A percentile compares a stretch with the other conserved stretches of the same genome.
Evolutionary conservation across 2,329 filamentous ascomycete genomes (phyloP).

Genomic region (Colletotrichum tropicale): DNA sequence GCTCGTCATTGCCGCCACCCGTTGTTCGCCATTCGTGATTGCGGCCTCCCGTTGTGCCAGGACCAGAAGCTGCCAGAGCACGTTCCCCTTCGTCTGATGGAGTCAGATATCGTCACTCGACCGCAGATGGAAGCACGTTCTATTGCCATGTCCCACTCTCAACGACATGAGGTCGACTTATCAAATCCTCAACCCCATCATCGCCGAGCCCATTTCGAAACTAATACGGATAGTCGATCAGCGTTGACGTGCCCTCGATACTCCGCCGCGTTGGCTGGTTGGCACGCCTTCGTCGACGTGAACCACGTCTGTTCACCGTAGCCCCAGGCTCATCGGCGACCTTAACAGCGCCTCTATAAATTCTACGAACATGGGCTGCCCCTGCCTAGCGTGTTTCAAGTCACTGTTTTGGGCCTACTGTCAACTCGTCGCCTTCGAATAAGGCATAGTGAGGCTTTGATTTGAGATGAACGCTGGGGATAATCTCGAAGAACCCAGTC

Average conservation of each 20-base stretch:
- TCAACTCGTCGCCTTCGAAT: background rate
- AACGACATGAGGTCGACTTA: conserved; percentile 4
- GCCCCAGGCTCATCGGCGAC: conserved; percentile 18
- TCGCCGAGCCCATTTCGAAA: conserved; percentile 10
- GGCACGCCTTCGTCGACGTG: background rate
- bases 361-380: background rate
- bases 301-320: conserved; percentile 5
- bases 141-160: conserved; percentile 15
- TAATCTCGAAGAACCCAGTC: conserved; percentile 20
- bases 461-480: conserved; percentile 23
- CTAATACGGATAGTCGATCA: background rate
- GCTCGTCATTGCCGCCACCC: background rate
- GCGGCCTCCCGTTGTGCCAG: background rate
- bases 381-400: conserved; percentile 24
- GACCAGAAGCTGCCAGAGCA: background rate
- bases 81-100: background rate
- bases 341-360: conserved; percentile 16
- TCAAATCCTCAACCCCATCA: conserved; percentile 9
- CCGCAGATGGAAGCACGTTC: background rate
- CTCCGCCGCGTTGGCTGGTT: conserved; percentile 17
- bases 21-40: background rate
- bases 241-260: conserved; percentile 6
- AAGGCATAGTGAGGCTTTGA: conserved; percentile 20
- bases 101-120: conserved; percentile 1
- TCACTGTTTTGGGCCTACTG: conserved; percentile 16